A percentile compares a stretch with the other conserved stretches of the same genome.
Evolutionary conservation across 139 green algal genomes (phyloP).

Genomic region (Picocystis salinarum): DNA sequence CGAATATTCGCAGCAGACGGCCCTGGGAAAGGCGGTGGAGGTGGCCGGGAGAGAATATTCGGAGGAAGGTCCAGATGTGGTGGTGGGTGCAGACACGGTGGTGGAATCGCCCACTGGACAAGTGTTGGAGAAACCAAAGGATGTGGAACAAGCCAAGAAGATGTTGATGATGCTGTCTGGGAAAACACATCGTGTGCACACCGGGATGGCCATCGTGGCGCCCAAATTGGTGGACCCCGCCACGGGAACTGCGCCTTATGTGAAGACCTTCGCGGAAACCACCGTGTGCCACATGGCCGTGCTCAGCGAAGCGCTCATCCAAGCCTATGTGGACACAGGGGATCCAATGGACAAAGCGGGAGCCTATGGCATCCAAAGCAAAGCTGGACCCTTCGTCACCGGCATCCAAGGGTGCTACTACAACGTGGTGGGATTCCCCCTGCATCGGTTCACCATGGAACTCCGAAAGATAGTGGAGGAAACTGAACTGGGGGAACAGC

Average conservation of each 20-base stretch:
- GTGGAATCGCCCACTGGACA: neutral
- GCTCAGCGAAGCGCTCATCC: neutral
- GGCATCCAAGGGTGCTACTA: conserved; percentile 68
- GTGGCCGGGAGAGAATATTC: too few species aligned
- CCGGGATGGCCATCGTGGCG: neutral
- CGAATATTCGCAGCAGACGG: too few species aligned
- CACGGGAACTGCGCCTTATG: neutral
- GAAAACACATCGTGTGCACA: conserved; percentile 1
- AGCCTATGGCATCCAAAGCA: conserved; percentile 29
- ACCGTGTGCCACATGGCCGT: neutral
- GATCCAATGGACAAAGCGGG: conserved; percentile 4
- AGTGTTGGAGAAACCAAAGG: conserved; percentile 1
- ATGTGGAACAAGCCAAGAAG: neutral
- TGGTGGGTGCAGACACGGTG: neutral
- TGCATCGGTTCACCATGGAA: conserved; percentile 28
- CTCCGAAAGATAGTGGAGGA: too few species aligned
- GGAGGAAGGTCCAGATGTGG: neutral
- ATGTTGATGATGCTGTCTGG: neutral
- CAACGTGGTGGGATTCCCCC: conserved; percentile 72
- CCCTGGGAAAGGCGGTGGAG: too few species aligned
- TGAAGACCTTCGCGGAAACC: neutral
- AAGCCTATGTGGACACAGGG: conserved; percentile 1
- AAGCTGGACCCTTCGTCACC: conserved; percentile 52
- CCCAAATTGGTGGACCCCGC: neutral
- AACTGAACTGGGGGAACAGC: too few species aligned